Evolutionary conservation across 208 protist species (phyloP).

Genomic region (Wallacemonas sp.): DNA sequence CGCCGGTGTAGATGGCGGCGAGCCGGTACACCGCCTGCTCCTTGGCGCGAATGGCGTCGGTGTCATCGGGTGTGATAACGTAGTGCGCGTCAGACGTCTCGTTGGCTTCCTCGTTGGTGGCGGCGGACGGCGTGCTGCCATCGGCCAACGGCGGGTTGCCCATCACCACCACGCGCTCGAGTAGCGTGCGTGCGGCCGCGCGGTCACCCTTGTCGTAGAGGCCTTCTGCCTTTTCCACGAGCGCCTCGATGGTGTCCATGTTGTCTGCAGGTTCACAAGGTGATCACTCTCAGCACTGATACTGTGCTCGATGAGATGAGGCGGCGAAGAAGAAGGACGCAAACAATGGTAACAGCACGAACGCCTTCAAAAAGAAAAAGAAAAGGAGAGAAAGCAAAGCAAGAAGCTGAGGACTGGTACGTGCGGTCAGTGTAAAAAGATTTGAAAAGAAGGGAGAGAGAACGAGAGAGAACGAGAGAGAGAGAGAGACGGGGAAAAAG

Average conservation of each 20-base stretch:
- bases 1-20: conserved; percentile 50
- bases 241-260: not conserved
- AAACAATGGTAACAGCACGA: not conserved
- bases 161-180: conserved; percentile 44
- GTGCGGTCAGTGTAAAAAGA: too few relatives aligned
- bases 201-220: conserved; percentile 57
- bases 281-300: not conserved
- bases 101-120: conserved; percentile 5
- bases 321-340: too few relatives aligned
- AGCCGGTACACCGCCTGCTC: conserved; percentile 83
- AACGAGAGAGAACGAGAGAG: too few relatives aligned
- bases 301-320: too few relatives aligned
- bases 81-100: not conserved
- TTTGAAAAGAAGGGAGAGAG: too few relatives aligned
- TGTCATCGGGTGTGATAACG: conserved; percentile 45
- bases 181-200: conserved; percentile 39
- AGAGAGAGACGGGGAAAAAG: too few relatives aligned
- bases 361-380: conserved; percentile 10
- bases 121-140: not conserved
- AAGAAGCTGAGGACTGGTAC: too few relatives aligned
- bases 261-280: not conserved
- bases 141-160: not conserved
- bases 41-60: conserved; percentile 65
- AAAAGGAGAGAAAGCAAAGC: too few relatives aligned
- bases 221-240: conserved; percentile 54